Conservation (phyloP, 2,329 filamentous ascomycete species). For the Xylariaceae sp. region DNA sequence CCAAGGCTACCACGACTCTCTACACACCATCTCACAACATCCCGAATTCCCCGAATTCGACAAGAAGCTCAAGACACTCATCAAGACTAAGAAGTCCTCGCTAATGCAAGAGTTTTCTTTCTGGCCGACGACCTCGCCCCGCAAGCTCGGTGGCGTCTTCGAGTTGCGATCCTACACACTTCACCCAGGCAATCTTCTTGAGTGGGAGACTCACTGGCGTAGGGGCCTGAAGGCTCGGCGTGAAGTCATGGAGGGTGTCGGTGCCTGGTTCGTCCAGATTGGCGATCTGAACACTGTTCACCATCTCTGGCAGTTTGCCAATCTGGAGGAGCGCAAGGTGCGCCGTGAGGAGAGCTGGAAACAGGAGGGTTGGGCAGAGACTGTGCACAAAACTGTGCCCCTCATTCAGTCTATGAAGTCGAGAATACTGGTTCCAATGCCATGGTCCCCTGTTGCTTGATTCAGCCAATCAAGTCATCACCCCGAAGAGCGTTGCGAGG, state of each 20-base stretch:
- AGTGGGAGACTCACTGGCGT: constrained; percentile 99
- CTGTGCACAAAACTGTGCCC: constrained; percentile 96
- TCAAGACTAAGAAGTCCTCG: constrained; percentile 79
- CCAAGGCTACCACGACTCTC: constrained; percentile 88
- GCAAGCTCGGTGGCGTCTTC: constrained; percentile 86
- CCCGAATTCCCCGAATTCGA: constrained; percentile 84
- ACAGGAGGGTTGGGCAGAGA: constrained; percentile 93
- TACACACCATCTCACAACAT: constrained; percentile 79
- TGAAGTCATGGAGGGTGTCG: constrained; percentile 97
- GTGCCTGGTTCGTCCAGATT: constrained; percentile 98
- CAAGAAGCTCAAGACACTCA: constrained; percentile 77
- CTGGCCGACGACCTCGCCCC: constrained; percentile 93
- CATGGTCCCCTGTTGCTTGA: constrained; percentile 90
- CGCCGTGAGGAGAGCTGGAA: constrained; percentile 93
- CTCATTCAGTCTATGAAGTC: constrained; percentile 97
- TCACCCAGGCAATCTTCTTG: constrained; percentile 89
- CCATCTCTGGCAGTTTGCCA: constrained; percentile 97
- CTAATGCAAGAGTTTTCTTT: constrained; percentile 99
- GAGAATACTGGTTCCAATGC: constrained; percentile 87
- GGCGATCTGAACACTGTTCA: constrained; percentile 97
- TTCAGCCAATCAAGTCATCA: too few relatives aligned
- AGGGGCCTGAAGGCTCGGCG: constrained; percentile 84
- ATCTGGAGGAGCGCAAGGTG: constrained; percentile 88
- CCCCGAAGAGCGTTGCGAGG: too few relatives aligned
- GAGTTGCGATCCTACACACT: constrained; percentile 96